phyloP scores from a whole-genome alignment of 768 basidiomycete species.

The Pulveroboletus frians region DNA sequence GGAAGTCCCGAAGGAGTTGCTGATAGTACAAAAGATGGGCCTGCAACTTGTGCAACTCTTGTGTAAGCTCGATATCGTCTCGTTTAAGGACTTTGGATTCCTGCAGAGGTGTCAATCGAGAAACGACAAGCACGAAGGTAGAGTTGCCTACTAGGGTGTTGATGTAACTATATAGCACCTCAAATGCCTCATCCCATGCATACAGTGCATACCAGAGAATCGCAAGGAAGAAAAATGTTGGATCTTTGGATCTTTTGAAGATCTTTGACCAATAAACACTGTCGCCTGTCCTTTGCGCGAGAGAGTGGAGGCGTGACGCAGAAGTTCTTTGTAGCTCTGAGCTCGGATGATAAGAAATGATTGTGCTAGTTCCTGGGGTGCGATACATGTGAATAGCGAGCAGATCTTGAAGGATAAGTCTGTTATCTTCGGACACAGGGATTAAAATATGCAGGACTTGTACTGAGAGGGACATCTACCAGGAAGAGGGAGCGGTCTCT shows the following conservation, averaged over 20 bases:
- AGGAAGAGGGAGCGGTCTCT: slow-evolving; percentile 40
- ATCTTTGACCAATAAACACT: slow-evolving; percentile 34
- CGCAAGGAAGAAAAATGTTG: slow-evolving; percentile 51
- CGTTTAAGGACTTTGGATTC: slow-evolving; percentile 41
- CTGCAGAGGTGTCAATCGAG: slow-evolving; percentile 23
- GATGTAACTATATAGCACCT: slow-evolving; percentile 47
- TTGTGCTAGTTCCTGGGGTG: slow-evolving; percentile 21
- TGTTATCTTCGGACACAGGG: slow-evolving; percentile 7
- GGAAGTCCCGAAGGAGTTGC: slow-evolving; percentile 50
- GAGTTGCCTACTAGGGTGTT: slow-evolving; percentile 39
- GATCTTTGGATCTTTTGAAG: slow-evolving; percentile 34
- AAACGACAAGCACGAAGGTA: not conserved
- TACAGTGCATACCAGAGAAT: slow-evolving; percentile 57
- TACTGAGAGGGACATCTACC: slow-evolving; percentile 21
- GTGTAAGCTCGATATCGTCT: slow-evolving; percentile 43
- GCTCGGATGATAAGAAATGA: slow-evolving; percentile 31
- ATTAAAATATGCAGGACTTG: not conserved
- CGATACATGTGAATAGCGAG: slow-evolving; percentile 51
- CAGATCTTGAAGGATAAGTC: slow-evolving; percentile 38
- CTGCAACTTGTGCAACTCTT: slow-evolving; percentile 52
- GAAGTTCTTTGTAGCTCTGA: slow-evolving; percentile 22
- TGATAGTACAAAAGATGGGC: slow-evolving; percentile 57
- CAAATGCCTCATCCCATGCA: slow-evolving; percentile 58
- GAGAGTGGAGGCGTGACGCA: slow-evolving; percentile 26
- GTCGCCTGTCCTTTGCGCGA: slow-evolving; percentile 26